Percentiles rank a stretch among this genome's conserved stretches.
Conservation (phyloP, 2,329 filamentous ascomycete genomes). For the Phoma sp. region DNA sequence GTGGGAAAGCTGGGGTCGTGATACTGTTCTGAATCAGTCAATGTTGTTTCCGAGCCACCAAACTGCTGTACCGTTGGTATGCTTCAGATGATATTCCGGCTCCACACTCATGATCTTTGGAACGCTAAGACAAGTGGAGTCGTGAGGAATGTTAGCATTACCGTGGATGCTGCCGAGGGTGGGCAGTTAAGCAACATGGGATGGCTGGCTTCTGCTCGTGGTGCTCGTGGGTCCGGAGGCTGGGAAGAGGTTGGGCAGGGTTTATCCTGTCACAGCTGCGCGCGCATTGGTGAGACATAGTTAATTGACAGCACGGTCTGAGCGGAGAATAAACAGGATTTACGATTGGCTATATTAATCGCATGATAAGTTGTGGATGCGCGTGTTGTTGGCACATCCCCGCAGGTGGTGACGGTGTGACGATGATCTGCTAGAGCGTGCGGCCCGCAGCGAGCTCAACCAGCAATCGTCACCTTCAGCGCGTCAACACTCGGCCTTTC, state of each 20-base stretch:
- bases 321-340: slow-evolving; percentile 12
- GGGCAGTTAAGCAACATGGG: slow-evolving; percentile 22
- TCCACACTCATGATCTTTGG: slow-evolving; percentile 45
- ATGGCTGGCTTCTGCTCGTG: slow-evolving; percentile 29
- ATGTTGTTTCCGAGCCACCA: slow-evolving; percentile 6
- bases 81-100: slow-evolving; percentile 48
- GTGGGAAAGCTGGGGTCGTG: slow-evolving; percentile 49
- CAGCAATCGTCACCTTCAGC: not conserved
- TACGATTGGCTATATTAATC: slow-evolving; percentile 9
- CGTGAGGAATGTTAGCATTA: slow-evolving; percentile 38
- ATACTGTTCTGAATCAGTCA: slow-evolving; percentile 42
- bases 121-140: slow-evolving; percentile 36
- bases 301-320: slow-evolving; percentile 6
- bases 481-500: too few species aligned
- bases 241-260: slow-evolving; percentile 38
- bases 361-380: slow-evolving; percentile 6
- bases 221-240: slow-evolving; percentile 24
- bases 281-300: slow-evolving; percentile 34
- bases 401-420: slow-evolving; percentile 16
- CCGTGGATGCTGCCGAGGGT: slow-evolving; percentile 15
- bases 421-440: slow-evolving; percentile 8
- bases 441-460: slow-evolving; percentile 5
- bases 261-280: slow-evolving; percentile 28
- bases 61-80: slow-evolving; percentile 47
- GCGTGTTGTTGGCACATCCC: slow-evolving; percentile 11